These are phyloP conservation scores for Cercospora sesami DNA, from an alignment of 2,329 filamentous ascomycete species.

Conservation along the genomic window DNA sequence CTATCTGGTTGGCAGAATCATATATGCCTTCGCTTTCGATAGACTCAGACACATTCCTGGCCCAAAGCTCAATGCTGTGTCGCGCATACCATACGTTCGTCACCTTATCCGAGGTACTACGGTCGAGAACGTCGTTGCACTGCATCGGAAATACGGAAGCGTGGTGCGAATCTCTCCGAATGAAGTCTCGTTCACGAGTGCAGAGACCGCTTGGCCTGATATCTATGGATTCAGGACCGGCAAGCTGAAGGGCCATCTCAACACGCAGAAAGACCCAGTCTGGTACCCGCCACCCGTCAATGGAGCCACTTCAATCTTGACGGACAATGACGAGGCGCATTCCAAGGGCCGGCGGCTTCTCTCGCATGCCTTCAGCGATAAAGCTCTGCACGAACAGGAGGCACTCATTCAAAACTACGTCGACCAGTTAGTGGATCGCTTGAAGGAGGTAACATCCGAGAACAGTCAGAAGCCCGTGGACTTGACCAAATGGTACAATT, in stretches of 20 bases:
- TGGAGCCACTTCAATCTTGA: constrained; percentile 35
- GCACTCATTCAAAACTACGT: constrained; percentile 43
- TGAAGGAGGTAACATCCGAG: constrained; percentile 36
- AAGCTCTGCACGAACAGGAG: constrained; percentile 46
- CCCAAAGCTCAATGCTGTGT: constrained; percentile 38
- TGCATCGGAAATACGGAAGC: constrained; percentile 46
- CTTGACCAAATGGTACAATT: constrained; percentile 40
- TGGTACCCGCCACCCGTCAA: constrained; percentile 41
- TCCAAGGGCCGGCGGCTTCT: constrained; percentile 43
- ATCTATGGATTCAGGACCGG: constrained; percentile 45
- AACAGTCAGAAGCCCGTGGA: constrained; percentile 25
- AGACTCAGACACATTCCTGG: constrained; percentile 49
- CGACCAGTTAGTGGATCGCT: constrained; percentile 42
- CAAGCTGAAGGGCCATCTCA: constrained; percentile 38
- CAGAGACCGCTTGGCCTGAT: constrained; percentile 47
- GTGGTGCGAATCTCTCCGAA: constrained; percentile 46
- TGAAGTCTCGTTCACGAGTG: constrained; percentile 47
- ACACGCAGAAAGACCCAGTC: constrained; percentile 41
- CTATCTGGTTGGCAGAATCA: constrained; percentile 24
- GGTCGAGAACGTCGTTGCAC: constrained; percentile 44
- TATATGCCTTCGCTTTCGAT: constrained; percentile 47
- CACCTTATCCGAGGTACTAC: constrained; percentile 31
- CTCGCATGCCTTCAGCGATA: constrained; percentile 46
- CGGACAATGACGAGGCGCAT: constrained; percentile 43
- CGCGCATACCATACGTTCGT: constrained; percentile 30